phyloP scores from a whole-genome alignment of 2,329 filamentous ascomycete species.

The Lachnellula arida region DNA sequence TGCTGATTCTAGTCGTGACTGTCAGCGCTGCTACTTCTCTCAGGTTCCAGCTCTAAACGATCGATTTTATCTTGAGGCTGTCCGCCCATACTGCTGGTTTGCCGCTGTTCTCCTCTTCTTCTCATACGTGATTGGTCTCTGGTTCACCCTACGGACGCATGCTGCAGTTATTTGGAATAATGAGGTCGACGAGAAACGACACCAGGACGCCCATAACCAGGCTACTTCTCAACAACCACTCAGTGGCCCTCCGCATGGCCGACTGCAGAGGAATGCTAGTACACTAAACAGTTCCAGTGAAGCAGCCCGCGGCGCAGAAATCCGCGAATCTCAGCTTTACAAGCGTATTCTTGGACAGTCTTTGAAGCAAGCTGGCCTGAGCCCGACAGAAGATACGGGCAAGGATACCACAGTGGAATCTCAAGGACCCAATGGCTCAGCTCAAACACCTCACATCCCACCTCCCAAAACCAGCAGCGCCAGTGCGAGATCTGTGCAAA shows the following conservation, averaged over 20 bases:
- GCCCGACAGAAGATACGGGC: constrained; percentile 43
- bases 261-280: constrained; percentile 25
- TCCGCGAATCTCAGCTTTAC: constrained; percentile 85
- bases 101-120: constrained; percentile 81
- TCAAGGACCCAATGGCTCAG: constrained; percentile 38
- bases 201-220: constrained; percentile 43
- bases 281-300: constrained; percentile 20
- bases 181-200: constrained; percentile 72
- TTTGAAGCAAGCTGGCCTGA: constrained; percentile 73
- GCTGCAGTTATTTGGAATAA: constrained; percentile 96
- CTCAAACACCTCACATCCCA: constrained; percentile 64
- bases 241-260: constrained; percentile 18
- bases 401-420: constrained; percentile 32
- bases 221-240: constrained; percentile 29
- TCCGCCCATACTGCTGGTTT: constrained; percentile 90
- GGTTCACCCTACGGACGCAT: constrained; percentile 94
- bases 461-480: constrained; percentile 59
- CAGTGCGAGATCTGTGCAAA: constrained; percentile 43
- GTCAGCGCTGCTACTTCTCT: constrained; percentile 88
- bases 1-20: constrained; percentile 56
- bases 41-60: constrained; percentile 81
- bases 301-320: constrained; percentile 46
- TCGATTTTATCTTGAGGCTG: constrained; percentile 83
- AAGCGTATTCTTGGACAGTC: constrained; percentile 91
- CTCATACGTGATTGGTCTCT: constrained; percentile 87